phyloP scores from a whole-genome alignment of 2,329 filamentous ascomycete genomes.

The Teratosphaeria gauchensis region DNA sequence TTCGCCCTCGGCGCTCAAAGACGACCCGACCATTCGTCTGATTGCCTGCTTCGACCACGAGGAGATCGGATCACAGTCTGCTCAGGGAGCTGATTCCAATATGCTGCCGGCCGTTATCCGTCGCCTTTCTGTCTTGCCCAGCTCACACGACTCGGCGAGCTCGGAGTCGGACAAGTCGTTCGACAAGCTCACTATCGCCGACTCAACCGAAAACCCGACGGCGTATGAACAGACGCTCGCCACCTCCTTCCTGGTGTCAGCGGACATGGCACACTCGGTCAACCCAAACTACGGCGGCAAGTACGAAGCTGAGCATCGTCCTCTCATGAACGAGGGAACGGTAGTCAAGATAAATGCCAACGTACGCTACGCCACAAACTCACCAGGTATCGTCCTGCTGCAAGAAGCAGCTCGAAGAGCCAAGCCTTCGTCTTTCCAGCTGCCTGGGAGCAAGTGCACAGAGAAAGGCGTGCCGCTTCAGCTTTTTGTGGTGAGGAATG shows the following conservation, averaged over 20 bases:
- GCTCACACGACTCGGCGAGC: constrained; percentile 46
- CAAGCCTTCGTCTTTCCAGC: constrained; percentile 31
- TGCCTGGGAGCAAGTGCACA: constrained; percentile 32
- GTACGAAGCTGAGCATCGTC: constrained; percentile 83
- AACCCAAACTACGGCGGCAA: constrained; percentile 91
- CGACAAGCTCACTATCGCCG: constrained; percentile 44
- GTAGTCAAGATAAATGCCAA: constrained; percentile 99
- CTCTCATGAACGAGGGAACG: constrained; percentile 90
- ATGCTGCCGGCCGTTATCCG: constrained; percentile 78
- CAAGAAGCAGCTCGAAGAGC: constrained; percentile 68
- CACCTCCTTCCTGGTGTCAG: constrained; percentile 85
- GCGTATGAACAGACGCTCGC: constrained; percentile 89
- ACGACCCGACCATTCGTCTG: constrained; percentile 77
- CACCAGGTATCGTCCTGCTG: constrained; percentile 83
- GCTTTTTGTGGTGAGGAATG: constrained; percentile 92
- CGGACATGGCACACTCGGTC: constrained; percentile 94
- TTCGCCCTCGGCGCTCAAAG: constrained; percentile 54
- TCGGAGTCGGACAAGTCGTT: constrained; percentile 54
- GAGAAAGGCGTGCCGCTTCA: constrained; percentile 73
- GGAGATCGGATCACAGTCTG: constrained; percentile 86
- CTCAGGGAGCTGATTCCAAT: constrained; percentile 90
- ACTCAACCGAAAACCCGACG: constrained; percentile 55
- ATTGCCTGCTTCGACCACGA: constrained; percentile 95
- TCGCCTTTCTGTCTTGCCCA: constrained; percentile 71
- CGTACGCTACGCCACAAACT: constrained; percentile 92